These are phyloP conservation scores for Mycosphaerella arachidis DNA, from an alignment of 2,329 filamentous ascomycete genomes.

Conservation along the genomic window DNA sequence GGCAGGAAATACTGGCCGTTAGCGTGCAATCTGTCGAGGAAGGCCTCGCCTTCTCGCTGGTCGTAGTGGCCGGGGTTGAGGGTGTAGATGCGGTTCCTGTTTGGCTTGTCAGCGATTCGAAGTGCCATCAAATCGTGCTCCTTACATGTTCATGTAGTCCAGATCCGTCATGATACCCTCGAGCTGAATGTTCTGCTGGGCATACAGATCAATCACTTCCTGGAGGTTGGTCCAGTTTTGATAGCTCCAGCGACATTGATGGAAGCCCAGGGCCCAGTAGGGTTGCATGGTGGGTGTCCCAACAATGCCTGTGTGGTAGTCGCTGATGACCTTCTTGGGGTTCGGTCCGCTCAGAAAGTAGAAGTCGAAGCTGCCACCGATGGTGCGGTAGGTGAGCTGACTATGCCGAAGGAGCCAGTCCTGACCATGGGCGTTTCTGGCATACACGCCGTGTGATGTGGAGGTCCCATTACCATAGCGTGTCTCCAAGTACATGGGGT, in stretches of 20 bases:
- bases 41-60: slow-evolving; percentile 49
- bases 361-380: slow-evolving; percentile 54
- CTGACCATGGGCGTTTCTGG: slow-evolving; percentile 32
- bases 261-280: slow-evolving; percentile 29
- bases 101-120: slow-evolving; percentile 25
- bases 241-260: slow-evolving; percentile 51
- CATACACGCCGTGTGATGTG: slow-evolving; percentile 32
- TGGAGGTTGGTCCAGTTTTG: slow-evolving; percentile 63
- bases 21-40: slow-evolving; percentile 48
- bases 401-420: slow-evolving; percentile 30
- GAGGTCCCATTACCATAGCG: slow-evolving; percentile 24
- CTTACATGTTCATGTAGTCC: slow-evolving; percentile 43
- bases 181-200: no score
- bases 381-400: slow-evolving; percentile 29
- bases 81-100: slow-evolving; percentile 51
- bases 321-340: slow-evolving; percentile 11
- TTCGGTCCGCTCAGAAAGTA: slow-evolving; percentile 65
- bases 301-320: slow-evolving; percentile 24
- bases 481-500: slow-evolving; percentile 34
- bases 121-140: slow-evolving; percentile 31
- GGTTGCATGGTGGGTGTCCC: slow-evolving; percentile 23
- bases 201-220: slow-evolving; percentile 51
- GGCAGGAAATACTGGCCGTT: slow-evolving; percentile 53
- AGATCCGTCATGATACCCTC: slow-evolving; percentile 39
- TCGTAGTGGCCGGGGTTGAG: slow-evolving; percentile 53